Evolutionary conservation across 2,329 filamentous ascomycete species (phyloP).

Genomic region (Clonostachys byssicola): DNA sequence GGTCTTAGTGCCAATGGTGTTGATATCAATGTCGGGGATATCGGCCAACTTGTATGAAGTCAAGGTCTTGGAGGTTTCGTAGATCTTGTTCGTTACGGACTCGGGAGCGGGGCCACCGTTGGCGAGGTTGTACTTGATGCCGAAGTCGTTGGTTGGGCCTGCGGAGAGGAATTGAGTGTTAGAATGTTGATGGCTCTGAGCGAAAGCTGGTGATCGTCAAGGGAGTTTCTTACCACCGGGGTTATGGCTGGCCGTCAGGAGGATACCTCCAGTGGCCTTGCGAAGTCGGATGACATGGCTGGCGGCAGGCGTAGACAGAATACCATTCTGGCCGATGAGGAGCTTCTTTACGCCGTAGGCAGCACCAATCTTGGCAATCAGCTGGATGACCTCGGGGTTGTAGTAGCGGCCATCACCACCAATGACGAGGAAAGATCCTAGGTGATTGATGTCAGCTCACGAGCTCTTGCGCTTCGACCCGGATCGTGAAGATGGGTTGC

Average conservation of each 20-base stretch:
- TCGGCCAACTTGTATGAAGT: conserved; percentile 89
- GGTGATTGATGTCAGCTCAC: not conserved
- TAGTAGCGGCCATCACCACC: conserved; percentile 96
- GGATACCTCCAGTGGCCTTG: conserved; percentile 92
- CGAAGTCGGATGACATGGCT: conserved; percentile 94
- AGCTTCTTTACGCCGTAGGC: conserved; percentile 99
- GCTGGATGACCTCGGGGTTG: conserved; percentile 93
- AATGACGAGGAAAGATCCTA: conserved; percentile 82
- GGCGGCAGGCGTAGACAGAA: conserved; percentile 92
- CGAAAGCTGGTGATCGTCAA: not conserved
- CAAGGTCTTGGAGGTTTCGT: conserved; percentile 82
- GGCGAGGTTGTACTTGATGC: conserved; percentile 98
- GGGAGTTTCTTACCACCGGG: conserved; percentile 69
- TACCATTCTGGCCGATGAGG: conserved; percentile 91
- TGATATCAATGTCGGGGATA: conserved; percentile 81
- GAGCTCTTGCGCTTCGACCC: too few species aligned
- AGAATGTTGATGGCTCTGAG: not conserved
- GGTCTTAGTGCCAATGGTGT: conserved; percentile 74
- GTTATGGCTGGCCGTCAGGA: conserved; percentile 97
- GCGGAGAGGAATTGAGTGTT: conserved; percentile 1
- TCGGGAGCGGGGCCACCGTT: conserved; percentile 96
- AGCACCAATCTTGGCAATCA: conserved; percentile 95
- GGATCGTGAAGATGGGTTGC: too few species aligned
- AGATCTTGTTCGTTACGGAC: conserved; percentile 97
- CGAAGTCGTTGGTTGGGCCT: conserved; percentile 94